These are phyloP conservation scores for Phyllosticta citriasiana DNA, from an alignment of 2,329 filamentous ascomycete genomes.

Conservation along the genomic window DNA sequence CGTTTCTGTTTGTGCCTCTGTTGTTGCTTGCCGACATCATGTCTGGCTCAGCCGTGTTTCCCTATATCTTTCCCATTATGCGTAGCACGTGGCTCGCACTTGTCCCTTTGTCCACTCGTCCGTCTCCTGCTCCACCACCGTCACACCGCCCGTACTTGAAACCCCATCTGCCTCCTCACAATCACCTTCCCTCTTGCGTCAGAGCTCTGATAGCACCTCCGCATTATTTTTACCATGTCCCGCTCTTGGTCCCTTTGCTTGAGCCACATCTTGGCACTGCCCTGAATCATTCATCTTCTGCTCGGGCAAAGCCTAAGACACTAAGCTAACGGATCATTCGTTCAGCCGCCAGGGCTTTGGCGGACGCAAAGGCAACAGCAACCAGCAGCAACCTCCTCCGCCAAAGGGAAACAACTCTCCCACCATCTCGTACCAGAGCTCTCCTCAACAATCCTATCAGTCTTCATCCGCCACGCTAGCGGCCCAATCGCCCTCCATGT, in stretches of 20 bases:
- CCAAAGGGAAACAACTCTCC: slow-evolving; percentile 12
- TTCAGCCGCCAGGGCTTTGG: slow-evolving; percentile 31
- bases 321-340: slow-evolving; percentile 18
- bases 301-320: slow-evolving; percentile 13
- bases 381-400: slow-evolving; percentile 23
- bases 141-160: slow-evolving; percentile 9
- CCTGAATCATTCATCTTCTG: not conserved
- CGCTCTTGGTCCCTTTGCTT: not conserved
- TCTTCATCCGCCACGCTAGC: slow-evolving; percentile 18
- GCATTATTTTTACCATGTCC: not conserved
- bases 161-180: not conserved
- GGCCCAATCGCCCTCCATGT: slow-evolving; percentile 36
- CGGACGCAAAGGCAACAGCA: slow-evolving; percentile 32
- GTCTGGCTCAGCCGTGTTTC: not conserved
- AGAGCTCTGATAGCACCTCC: not conserved
- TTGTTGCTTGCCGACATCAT: not conserved
- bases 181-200: not conserved
- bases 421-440: slow-evolving; percentile 6
- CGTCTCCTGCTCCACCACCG: not conserved
- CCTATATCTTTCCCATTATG: not conserved
- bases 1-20: not conserved
- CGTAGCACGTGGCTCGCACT: slow-evolving; percentile 6
- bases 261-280: not conserved
- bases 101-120: not conserved
- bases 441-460: slow-evolving; percentile 26